Base-by-base conservation (phyloP, 805 yeast genomes). In the Ogataea pignaliae region DNA sequence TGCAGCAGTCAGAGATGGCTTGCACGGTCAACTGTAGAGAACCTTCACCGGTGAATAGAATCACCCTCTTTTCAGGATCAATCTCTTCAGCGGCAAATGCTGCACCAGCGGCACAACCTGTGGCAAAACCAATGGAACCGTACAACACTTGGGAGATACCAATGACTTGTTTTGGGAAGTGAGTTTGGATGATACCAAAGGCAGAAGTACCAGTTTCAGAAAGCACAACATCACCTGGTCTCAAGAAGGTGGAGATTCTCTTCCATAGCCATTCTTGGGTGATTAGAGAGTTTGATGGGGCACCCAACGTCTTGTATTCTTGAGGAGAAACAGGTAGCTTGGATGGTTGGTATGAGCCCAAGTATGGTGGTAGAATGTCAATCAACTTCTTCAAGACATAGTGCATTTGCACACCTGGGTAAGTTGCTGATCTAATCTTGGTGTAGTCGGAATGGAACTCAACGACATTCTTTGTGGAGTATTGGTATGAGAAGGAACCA, bases 31-130 rank as follows among this genome's bases (percentile, higher is more conserved):
- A 73, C 68, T 82, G 88, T 56, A 82, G 70, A 37, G 88, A 82
- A 63, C 88, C 88, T 64, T 82, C 88, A 70, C 88, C 88, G 53
- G 81, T 77, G 61, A 82, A 82, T 48, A 83, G 67, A 47, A 81
- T 71, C 43, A 79, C 85, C 72, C 88, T 77, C 65, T 72, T 78
- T 47, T 61, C 60, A 52, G 79, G 80, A 59, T 77, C 76, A 41
- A 78, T 53, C 65, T 79, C 85, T 59, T 76, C 75, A 53, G 81
- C 80, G 32, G 82, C 84, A 66, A 77, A 72, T 41, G 73, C 78
- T 41, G 83, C 83, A 63, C 84, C 83, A 45, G 77, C 68, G 33
- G 76, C 64, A 41, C 82, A 78, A 66, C 83, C 83, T 47, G 77
- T 78, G 40, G 83, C 71, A 66, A 65, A 79, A 59, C 85, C 85